Evolutionary conservation across 306 rosid genomes (phyloP).

Genomic region (Pueraria montana): DNA sequence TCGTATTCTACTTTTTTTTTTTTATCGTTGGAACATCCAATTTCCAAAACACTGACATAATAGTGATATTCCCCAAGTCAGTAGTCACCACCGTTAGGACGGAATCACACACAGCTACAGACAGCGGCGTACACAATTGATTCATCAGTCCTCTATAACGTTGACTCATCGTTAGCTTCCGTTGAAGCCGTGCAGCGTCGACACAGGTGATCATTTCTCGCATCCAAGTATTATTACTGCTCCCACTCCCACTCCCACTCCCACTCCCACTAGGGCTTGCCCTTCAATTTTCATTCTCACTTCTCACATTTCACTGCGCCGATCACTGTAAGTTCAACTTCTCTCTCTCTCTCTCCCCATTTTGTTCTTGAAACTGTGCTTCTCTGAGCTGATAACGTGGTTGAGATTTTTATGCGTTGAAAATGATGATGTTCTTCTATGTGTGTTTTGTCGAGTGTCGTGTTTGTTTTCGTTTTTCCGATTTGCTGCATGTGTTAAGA

Average conservation of each 20-base stretch:
- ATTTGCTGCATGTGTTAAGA: not conserved
- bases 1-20: not conserved
- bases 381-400: not conserved
- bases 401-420: slow-evolving; percentile 1
- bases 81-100: not conserved
- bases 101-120: not conserved
- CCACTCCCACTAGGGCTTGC: slow-evolving; percentile 29
- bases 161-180: no score
- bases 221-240: not conserved
- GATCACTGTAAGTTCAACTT: slow-evolving; percentile 15
- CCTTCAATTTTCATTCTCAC: not conserved
- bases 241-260: no score
- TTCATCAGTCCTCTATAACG: no score
- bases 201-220: not conserved
- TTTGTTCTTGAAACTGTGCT: not conserved
- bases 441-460: slow-evolving; percentile 5
- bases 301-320: not conserved
- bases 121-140: not conserved
- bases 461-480: not conserved
- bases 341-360: not conserved
- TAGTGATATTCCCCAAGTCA: not conserved
- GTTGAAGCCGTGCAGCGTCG: not conserved
- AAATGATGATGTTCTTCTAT: slow-evolving; percentile 25
- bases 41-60: no score
- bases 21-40: no score